phyloP scores from a whole-genome alignment of 2,329 filamentous ascomycete genomes.

The Cadophora gregata region DNA sequence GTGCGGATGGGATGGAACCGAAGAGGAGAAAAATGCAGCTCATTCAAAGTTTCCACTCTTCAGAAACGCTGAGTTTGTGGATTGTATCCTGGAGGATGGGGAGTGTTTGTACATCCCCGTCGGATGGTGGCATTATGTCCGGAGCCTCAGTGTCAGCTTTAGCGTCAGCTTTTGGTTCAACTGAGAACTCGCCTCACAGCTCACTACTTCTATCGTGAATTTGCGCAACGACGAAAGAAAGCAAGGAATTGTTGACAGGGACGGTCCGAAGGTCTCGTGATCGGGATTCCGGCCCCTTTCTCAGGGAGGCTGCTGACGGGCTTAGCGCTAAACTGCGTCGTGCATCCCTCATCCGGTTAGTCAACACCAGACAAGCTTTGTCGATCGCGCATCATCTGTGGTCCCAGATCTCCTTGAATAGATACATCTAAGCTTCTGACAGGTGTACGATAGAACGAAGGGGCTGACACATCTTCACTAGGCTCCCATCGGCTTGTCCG shows the following conservation, averaged over 20 bases:
- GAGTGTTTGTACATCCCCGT: conserved; percentile 89
- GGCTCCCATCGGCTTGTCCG: neutral
- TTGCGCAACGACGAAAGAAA: neutral
- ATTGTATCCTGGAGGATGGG: conserved; percentile 79
- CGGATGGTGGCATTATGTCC: conserved; percentile 98
- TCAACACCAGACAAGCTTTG: neutral
- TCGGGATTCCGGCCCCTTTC: conserved; percentile 2
- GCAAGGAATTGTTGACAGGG: neutral
- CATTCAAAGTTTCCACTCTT: conserved; percentile 36
- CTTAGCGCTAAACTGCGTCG: neutral
- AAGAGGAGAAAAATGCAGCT: conserved; percentile 28
- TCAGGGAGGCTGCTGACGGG: neutral
- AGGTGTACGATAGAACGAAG: neutral
- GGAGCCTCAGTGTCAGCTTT: conserved; percentile 83
- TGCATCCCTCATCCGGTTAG: conserved; percentile 19
- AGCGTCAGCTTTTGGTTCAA: conserved; percentile 99
- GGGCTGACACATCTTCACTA: neutral
- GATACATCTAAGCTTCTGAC: neutral
- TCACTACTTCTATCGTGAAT: neutral
- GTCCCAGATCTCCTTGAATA: neutral
- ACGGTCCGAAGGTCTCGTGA: conserved; percentile 4
- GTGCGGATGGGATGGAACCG: conserved; percentile 61
- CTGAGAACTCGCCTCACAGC: conserved; percentile 16
- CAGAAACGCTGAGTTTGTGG: conserved; percentile 52
- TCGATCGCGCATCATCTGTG: neutral